Percentiles rank a stretch among this genome's conserved stretches.
phyloP scores from a whole-genome alignment of 1,284 basidiomycete genomes.

The Cutaneotrichosporon cutaneum region DNA sequence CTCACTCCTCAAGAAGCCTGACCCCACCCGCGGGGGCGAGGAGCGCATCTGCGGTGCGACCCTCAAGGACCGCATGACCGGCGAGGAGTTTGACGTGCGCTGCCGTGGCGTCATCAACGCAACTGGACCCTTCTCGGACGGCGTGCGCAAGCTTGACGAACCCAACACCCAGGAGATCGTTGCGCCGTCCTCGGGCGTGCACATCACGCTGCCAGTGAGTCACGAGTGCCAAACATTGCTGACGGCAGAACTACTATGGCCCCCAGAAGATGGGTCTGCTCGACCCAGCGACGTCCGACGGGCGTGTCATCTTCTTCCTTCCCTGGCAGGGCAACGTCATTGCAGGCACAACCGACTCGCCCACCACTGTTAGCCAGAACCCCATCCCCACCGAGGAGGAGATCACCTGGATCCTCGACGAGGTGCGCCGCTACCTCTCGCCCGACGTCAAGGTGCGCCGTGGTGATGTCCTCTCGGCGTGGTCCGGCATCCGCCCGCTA shows the following conservation, averaged over 20 bases:
- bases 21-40: conserved; percentile 56
- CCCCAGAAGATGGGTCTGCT: conserved; percentile 93
- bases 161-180: conserved; percentile 82
- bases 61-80: conserved; percentile 76
- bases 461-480: conserved; percentile 95
- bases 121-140: conserved; percentile 91
- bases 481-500: conserved; percentile 87
- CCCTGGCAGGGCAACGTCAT: conserved; percentile 99
- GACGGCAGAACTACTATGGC: conserved; percentile 76
- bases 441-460: conserved; percentile 91
- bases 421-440: conserved; percentile 76
- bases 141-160: conserved; percentile 81
- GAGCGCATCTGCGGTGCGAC: conserved; percentile 71
- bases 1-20: conserved; percentile 66
- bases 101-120: conserved; percentile 95
- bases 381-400: conserved; percentile 89
- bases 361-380: conserved; percentile 71
- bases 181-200: conserved; percentile 86
- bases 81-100: conserved; percentile 72
- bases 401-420: conserved; percentile 94
- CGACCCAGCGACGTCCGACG: conserved; percentile 93
- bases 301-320: conserved; percentile 97
- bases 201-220: conserved; percentile 80
- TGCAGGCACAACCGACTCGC: conserved; percentile 92
- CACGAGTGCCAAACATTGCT: not conserved